Evolutionary conservation across 1,139 yeast genomes (phyloP).

Genomic region (Yamadazyma triangularis): DNA sequence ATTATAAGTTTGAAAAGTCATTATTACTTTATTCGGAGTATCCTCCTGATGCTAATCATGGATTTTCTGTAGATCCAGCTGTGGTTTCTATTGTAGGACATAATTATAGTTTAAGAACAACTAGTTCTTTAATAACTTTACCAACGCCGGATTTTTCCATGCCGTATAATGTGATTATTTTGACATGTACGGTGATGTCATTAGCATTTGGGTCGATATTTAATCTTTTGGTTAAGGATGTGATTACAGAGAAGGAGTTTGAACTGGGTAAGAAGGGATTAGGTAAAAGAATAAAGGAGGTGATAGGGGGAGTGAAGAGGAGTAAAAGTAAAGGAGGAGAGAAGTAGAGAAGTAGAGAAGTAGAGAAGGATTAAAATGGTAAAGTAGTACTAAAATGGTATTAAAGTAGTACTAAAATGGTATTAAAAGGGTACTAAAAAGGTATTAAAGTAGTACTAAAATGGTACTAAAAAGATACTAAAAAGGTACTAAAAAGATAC

Average conservation of each 20-base stretch:
- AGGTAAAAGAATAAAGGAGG: too few relatives aligned
- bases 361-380: too few relatives aligned
- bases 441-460: too few relatives aligned
- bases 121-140: constrained; percentile 76
- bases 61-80: constrained; percentile 91
- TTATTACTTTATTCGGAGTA: constrained; percentile 83
- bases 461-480: too few relatives aligned
- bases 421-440: too few relatives aligned
- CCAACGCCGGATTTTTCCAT: constrained; percentile 98
- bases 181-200: constrained; percentile 92
- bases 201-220: constrained; percentile 83
- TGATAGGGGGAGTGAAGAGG: too few relatives aligned
- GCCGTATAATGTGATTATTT: constrained; percentile 96
- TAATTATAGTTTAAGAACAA: constrained; percentile 67
- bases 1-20: constrained; percentile 84
- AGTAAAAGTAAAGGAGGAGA: too few relatives aligned
- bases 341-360: too few relatives aligned
- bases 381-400: too few relatives aligned
- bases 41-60: constrained; percentile 99
- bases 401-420: too few relatives aligned
- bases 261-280: too few relatives aligned
- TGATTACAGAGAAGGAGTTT: constrained; percentile 74
- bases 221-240: constrained; percentile 70
- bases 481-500: too few relatives aligned
- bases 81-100: constrained; percentile 54